Percentiles rank a stretch among this genome's conserved stretches.
phyloP scores from a whole-genome alignment of 2,329 filamentous ascomycete genomes.

The Colletotrichum sojae region DNA sequence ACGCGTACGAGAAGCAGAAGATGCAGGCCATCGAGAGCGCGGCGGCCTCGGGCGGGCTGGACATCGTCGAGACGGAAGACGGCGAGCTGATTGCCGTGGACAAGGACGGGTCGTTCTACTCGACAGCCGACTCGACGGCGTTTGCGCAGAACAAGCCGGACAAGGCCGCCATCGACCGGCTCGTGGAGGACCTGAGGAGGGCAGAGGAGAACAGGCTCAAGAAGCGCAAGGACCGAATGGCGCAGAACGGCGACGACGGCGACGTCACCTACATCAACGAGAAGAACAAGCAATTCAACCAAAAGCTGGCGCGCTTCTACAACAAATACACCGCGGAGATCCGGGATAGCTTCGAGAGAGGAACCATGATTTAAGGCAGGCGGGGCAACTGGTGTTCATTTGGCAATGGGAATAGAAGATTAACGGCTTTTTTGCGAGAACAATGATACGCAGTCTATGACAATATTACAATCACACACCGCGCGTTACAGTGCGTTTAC shows the following conservation, averaged over 20 bases:
- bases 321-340: slow-evolving; percentile 99
- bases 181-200: slow-evolving; percentile 89
- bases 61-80: slow-evolving; percentile 95
- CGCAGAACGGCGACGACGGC: slow-evolving; percentile 84
- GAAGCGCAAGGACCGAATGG: slow-evolving; percentile 85
- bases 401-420: not conserved
- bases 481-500: slow-evolving; percentile 56
- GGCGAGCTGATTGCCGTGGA: slow-evolving; percentile 96
- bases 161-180: slow-evolving; percentile 86
- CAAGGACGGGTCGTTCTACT: slow-evolving; percentile 91
- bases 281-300: slow-evolving; percentile 99
- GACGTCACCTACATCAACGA: slow-evolving; percentile 99
- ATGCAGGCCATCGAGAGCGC: slow-evolving; percentile 87
- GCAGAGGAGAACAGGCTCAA: slow-evolving; percentile 89
- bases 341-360: slow-evolving; percentile 95
- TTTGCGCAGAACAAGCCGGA: slow-evolving; percentile 90
- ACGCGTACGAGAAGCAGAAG: slow-evolving; percentile 90
- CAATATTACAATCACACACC: slow-evolving; percentile 23
- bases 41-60: slow-evolving; percentile 85
- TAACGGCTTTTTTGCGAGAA: slow-evolving; percentile 6
- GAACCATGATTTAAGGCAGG: slow-evolving; percentile 84
- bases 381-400: not conserved
- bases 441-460: slow-evolving; percentile 50
- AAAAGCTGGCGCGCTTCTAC: slow-evolving; percentile 95
- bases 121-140: slow-evolving; percentile 84